Evolutionary conservation across 2,329 filamentous ascomycete genomes (phyloP), one percentile per base, ranked within the genome.

Genomic region (Sporothrix pallida): DNA sequence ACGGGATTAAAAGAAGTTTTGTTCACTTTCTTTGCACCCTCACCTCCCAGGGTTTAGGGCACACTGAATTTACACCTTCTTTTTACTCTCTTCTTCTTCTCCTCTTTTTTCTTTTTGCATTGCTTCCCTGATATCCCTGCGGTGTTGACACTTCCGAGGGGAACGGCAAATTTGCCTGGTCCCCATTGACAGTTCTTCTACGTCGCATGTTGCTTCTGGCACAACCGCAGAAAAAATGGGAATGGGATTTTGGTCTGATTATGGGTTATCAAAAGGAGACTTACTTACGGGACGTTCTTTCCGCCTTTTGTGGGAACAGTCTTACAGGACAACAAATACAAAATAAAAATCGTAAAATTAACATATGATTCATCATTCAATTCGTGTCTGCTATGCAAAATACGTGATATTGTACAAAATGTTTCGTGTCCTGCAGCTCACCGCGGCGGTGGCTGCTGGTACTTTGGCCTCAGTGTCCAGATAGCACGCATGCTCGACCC

Each of bases 141-240:
- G 88, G 87, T 86, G 86, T 87, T 89, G 88, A 90, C 88, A 90
- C 89, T 85, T 87, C 90, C 90, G 90, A 87, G 89, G 88, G 85
- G 90, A 91, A 92, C 90, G 90, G 90, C 89, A 81, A 60, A 81
- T 83, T 83, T 83, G 87, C 88, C 88, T 90, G 88, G 87, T 90
- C 88, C 86, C 87, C 86, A 89, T 82, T 69, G 71, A 75, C 85
- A 84, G 83, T 78, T 83, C 83, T 82, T 81, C 82, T 83, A 67
- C 86, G 85, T 86, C 83, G 84, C 83, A 84, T 84, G 82, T 78
- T 82, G 80, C 81, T 81, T 81, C 76, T 82, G 79, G 81, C 81
- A 82, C 80, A 79, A 77, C 80, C 80, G 77, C 80, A 78, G 77
- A 76, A 72, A 72, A 50, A 26, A 37, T 37, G 31, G 62, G 42